phyloP scores from a whole-genome alignment of 257 asterid genomes.

The Nicotiana obtusifolia region DNA sequence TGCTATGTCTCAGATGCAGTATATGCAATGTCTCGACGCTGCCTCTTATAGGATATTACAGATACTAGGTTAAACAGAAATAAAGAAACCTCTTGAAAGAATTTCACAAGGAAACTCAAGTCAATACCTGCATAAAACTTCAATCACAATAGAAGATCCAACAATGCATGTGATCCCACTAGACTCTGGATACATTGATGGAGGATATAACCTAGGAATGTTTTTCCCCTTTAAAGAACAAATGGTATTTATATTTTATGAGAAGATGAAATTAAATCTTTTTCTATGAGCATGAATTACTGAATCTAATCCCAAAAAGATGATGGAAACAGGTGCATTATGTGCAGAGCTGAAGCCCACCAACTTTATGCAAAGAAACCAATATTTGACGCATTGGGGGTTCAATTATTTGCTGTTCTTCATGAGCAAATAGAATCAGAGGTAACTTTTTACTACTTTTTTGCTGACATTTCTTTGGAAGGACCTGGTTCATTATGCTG shows the following conservation, averaged over 20 bases:
- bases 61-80: neutral
- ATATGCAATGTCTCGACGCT: neutral
- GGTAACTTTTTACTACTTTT: slow-evolving; percentile 31
- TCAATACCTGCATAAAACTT: neutral
- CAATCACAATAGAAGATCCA: neutral
- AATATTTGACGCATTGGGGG: slow-evolving; percentile 75
- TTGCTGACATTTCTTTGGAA: neutral
- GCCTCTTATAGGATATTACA: neutral
- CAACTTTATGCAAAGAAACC: slow-evolving; percentile 76
- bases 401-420: slow-evolving; percentile 63
- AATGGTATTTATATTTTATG: neutral
- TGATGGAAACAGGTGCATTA: slow-evolving; percentile 36
- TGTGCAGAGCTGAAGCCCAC: slow-evolving; percentile 97
- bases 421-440: slow-evolving; percentile 77
- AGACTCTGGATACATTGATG: neutral
- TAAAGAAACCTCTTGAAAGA: neutral
- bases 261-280: neutral
- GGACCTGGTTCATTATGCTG: slow-evolving; percentile 7
- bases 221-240: neutral
- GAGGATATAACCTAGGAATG: neutral
- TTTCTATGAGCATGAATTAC: neutral
- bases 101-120: neutral
- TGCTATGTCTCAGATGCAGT: neutral
- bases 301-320: neutral
- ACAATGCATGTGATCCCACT: neutral